Conservation (phyloP, 192 early-diverging fungal genomes). For the Podila clonocystis region DNA sequence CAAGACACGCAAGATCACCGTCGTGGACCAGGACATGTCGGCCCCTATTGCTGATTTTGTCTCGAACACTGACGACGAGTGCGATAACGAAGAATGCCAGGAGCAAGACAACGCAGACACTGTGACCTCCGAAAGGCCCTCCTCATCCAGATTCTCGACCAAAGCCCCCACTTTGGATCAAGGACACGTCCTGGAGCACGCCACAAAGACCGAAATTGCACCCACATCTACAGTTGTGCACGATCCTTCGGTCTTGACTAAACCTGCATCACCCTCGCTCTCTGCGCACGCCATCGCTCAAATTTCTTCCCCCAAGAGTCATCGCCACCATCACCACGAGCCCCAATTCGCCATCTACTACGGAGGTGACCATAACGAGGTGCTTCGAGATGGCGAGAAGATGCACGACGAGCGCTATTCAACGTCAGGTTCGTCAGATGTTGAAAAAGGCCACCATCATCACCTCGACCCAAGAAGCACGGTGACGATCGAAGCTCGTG, state of each 20-base stretch:
- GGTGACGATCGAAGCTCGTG: constrained; percentile 14
- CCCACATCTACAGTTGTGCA: constrained; percentile 2
- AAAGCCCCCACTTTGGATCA: neutral
- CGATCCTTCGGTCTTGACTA: neutral
- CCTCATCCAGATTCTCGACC: neutral
- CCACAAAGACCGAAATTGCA: neutral
- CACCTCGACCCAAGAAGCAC: neutral
- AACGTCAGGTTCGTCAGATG: neutral
- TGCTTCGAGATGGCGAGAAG: constrained; percentile 17
- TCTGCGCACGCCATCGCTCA: neutral
- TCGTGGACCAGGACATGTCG: constrained; percentile 41
- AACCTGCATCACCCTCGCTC: neutral
- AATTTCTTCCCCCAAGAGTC: neutral
- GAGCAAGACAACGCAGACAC: neutral
- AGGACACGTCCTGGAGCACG: neutral
- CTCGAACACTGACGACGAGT: constrained; percentile 6
- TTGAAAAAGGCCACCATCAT: constrained; percentile 2
- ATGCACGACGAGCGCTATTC: neutral
- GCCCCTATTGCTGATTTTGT: constrained; percentile 32
- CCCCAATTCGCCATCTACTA: constrained; percentile 37
- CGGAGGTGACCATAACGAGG: constrained; percentile 26
- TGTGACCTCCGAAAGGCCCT: neutral
- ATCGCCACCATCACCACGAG: constrained; percentile 2
- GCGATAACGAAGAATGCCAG: neutral
- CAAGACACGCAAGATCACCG: constrained; percentile 14